Conservation (phyloP, 495 filamentous ascomycete genomes). For the Aspergillus ellipticus region DNA sequence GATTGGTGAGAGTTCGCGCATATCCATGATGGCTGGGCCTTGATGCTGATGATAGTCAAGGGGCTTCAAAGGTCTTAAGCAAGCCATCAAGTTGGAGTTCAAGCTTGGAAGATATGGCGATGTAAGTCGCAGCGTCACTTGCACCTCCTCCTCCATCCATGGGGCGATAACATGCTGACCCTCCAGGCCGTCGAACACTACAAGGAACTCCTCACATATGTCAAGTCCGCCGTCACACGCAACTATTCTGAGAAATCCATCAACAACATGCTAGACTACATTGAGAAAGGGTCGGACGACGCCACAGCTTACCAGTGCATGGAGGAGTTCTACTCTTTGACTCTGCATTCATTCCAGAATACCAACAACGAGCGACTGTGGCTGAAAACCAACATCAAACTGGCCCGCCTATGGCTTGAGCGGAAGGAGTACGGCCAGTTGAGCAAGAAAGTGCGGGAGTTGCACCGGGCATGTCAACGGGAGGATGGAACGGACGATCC, state of each 20-base stretch:
- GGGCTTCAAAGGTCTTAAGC: conserved; percentile 97
- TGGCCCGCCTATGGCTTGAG: conserved; percentile 85
- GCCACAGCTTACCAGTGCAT: conserved; percentile 77
- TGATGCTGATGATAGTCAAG: conserved; percentile 35
- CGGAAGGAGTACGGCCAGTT: conserved; percentile 82
- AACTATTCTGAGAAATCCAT: conserved; percentile 99
- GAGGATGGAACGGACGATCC: conserved; percentile 90
- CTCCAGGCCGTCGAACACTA: conserved; percentile 92
- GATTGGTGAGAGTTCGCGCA: conserved; percentile 62
- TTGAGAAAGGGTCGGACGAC: conserved; percentile 88
- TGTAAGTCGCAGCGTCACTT: conserved; percentile 45
- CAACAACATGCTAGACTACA: conserved; percentile 98
- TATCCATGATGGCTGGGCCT: background rate
- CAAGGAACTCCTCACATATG: conserved; percentile 90
- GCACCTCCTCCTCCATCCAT: background rate
- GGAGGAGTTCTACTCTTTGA: conserved; percentile 93
- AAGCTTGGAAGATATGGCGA: conserved; percentile 78
- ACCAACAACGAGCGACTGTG: conserved; percentile 97
- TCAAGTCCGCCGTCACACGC: conserved; percentile 92
- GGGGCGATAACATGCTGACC: conserved; percentile 11
- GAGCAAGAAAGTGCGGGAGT: conserved; percentile 77
- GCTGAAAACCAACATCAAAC: conserved; percentile 98
- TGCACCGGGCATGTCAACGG: conserved; percentile 85
- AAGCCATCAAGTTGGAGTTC: conserved; percentile 96
- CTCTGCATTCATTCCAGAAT: conserved; percentile 88